Percentiles rank a stretch among this genome's conserved stretches.
Evolutionary conservation across 2,329 filamentous ascomycete genomes (phyloP).

Genomic region (Phaeophleospora eucalypticola): DNA sequence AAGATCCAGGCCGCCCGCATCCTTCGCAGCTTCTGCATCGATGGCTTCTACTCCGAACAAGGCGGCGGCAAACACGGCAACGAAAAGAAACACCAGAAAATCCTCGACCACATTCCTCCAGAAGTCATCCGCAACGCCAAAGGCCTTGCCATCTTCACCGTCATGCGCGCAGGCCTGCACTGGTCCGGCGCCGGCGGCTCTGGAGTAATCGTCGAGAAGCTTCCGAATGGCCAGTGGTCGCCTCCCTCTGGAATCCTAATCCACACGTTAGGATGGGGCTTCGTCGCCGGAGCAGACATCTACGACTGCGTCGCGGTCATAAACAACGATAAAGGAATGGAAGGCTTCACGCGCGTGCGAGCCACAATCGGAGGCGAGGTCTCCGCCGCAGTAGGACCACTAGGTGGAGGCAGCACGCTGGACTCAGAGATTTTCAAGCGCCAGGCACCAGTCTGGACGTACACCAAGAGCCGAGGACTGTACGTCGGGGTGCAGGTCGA

Average conservation of each 20-base stretch:
- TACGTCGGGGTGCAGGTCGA: conserved; percentile 83
- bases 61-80: conserved; percentile 20
- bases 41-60: conserved; percentile 57
- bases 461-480: conserved; percentile 81
- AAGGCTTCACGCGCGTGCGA: conserved; percentile 73
- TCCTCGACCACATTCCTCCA: conserved; percentile 76
- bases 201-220: conserved; percentile 76
- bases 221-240: conserved; percentile 82
- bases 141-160: conserved; percentile 87
- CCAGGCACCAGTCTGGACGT: conserved; percentile 70
- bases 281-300: conserved; percentile 83
- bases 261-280: conserved; percentile 80
- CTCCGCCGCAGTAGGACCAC: conserved; percentile 68
- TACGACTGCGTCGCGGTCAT: conserved; percentile 93
- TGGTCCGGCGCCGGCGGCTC: conserved; percentile 84
- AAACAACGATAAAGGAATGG: conserved; percentile 77
- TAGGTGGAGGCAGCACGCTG: conserved; percentile 69
- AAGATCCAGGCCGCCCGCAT: conserved; percentile 69
- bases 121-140: conserved; percentile 80
- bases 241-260: conserved; percentile 84
- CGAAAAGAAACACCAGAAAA: conserved; percentile 52
- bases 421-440: conserved; percentile 64
- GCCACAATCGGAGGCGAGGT: conserved; percentile 79
- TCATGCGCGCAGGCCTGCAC: conserved; percentile 88
- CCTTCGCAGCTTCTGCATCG: conserved; percentile 73